Evolutionary conservation across 257 asterid species (phyloP).

Genomic region (Cruciata laevipes): DNA sequence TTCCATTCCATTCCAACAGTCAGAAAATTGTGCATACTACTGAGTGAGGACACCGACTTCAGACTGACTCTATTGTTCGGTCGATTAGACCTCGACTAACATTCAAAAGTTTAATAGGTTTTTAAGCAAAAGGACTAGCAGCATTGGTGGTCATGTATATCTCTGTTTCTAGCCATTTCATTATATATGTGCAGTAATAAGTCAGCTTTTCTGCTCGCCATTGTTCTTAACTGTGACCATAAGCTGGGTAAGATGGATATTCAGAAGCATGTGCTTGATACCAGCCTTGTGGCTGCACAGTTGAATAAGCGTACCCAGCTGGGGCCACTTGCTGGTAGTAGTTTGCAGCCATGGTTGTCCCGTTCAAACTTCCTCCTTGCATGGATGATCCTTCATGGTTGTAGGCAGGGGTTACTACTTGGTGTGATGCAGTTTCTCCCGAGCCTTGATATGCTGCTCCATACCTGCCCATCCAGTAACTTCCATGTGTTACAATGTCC

Average conservation of each 20-base stretch:
- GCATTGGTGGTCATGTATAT: not conserved
- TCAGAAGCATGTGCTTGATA: not conserved
- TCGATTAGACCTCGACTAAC: not conserved
- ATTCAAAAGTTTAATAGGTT: not conserved
- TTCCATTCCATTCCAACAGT: not conserved
- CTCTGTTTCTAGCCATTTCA: not conserved
- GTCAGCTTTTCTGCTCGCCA: not conserved
- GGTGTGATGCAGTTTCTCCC: conserved; percentile 7
- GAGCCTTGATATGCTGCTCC: conserved; percentile 20
- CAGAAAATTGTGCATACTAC: not conserved
- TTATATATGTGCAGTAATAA: conserved; percentile 2
- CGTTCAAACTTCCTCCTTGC: not conserved
- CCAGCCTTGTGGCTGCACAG: conserved; percentile 20
- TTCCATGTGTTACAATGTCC: conserved; percentile 9
- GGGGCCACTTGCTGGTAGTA: not conserved
- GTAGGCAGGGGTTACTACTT: not conserved
- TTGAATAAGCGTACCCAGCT: conserved; percentile 22
- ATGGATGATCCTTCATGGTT: not conserved
- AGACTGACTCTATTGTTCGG: not conserved
- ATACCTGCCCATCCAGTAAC: conserved; percentile 21
- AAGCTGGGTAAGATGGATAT: not conserved
- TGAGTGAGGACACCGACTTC: not conserved
- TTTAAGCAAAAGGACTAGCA: not conserved
- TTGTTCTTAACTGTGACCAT: not conserved
- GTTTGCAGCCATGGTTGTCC: not conserved